A percentile compares a stretch with the other conserved stretches of the same genome.
Conservation (phyloP, 208 protist genomes). For the Acanthamoeba lenticulata region DNA sequence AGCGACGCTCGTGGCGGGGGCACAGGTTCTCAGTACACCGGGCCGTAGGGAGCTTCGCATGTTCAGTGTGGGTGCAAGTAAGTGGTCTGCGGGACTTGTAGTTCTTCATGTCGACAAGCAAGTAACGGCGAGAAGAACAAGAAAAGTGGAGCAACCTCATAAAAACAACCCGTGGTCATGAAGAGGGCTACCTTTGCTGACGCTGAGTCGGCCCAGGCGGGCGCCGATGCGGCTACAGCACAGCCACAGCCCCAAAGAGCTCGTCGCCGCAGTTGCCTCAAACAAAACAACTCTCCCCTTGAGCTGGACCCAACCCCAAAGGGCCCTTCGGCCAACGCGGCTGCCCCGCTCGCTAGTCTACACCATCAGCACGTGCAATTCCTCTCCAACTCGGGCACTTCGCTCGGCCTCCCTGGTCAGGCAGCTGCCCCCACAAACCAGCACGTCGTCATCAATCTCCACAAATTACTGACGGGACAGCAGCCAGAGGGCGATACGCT, state of each 20-base stretch:
- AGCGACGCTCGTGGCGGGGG: too few relatives aligned
- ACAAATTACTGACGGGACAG: background rate
- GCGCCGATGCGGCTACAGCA: too few relatives aligned
- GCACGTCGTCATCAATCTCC: background rate
- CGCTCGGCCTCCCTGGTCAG: background rate
- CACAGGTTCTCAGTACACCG: too few relatives aligned
- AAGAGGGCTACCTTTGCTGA: background rate
- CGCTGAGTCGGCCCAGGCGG: background rate
- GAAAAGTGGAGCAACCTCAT: background rate
- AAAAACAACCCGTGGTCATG: background rate
- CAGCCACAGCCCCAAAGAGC: too few relatives aligned
- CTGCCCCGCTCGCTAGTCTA: background rate
- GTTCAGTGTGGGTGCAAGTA: too few relatives aligned
- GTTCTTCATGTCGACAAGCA: too few relatives aligned
- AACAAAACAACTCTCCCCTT: background rate
- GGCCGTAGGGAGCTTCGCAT: background rate
- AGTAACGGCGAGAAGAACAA: background rate
- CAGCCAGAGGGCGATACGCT: background rate
- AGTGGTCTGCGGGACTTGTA: too few relatives aligned
- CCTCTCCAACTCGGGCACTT: constrained; percentile 7
- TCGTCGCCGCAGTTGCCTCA: constrained; percentile 1
- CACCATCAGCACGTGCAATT: constrained; percentile 21
- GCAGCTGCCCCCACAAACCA: background rate
- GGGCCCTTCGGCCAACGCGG: background rate
- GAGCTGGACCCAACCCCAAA: too few relatives aligned